Evolutionary conservation across 768 basidiomycete genomes (phyloP), one percentile per base, ranked within the genome.

Genomic region (Dendrothele bispora): DNA sequence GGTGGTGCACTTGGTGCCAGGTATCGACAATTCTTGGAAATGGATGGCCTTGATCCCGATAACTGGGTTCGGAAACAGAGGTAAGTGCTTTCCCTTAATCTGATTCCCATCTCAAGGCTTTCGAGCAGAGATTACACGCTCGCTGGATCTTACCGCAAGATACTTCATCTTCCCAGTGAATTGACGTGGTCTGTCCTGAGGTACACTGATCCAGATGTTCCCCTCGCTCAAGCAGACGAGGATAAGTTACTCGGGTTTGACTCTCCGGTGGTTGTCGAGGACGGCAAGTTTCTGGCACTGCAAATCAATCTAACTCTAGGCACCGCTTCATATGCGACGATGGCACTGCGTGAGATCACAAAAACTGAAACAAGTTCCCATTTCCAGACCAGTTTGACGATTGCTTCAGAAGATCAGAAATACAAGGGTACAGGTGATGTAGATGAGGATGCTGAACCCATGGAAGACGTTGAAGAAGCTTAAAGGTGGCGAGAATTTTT

Each of bases 281-380:
- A 87, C 39, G 95, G 95, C 21, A 86, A 82, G 58, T 95, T 95
- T 64, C 72, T 84, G 65, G 95, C 95, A 4, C 69, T 99, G 28
- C 94, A 95, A 60, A 82, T 99, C 51, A 70, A 84, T 30, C 67
- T 98, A 45, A 82, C 77, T n/a, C 78, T 99, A 14, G 92, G 90
- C 12, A 91, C 92, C 6, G 89, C 92, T 1, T 87, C 92, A 4
- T 99, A 98, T 66, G 97, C 97, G 2, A 99, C 97, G 2, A 99
- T 99, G 97, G 95, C 95, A 3, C 65, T 99, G 55, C 82, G 93
- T 34, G 93, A 97, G 68, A 82, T 97, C 36, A 93, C 94, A 12
- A 98, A 95, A 71, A 91, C 88, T 27, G 94, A 98, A 60, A 98
- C 95, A 17, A 93, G 91, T 62, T 86, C 92, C 32, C 92, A 93